phyloP scores from a whole-genome alignment of 257 asterid genomes.

The Ehretia macrophylla region DNA sequence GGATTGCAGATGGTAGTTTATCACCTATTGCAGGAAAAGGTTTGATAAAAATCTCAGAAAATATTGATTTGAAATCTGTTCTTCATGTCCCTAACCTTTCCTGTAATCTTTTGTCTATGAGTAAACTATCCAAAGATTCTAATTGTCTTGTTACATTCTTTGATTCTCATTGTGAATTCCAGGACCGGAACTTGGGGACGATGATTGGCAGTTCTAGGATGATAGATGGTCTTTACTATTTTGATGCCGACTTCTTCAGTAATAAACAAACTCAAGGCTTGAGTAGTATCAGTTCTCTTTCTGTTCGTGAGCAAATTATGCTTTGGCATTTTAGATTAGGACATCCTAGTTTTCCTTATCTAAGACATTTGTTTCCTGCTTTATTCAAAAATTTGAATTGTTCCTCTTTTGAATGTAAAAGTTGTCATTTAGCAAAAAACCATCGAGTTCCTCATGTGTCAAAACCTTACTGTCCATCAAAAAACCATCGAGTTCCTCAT shows the following conservation, averaged over 20 bases:
- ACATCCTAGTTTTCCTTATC: constrained; percentile 13
- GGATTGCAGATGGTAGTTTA: neutral
- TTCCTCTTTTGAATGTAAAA: constrained; percentile 9
- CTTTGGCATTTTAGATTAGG: constrained; percentile 3
- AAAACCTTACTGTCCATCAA: neutral
- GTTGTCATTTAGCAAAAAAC: neutral
- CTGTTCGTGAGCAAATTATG: neutral
- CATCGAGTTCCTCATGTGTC: neutral
- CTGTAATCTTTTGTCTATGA: neutral
- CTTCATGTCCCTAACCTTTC: neutral
- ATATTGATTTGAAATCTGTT: neutral
- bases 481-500: neutral
- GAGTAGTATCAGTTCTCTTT: neutral
- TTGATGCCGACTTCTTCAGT: neutral
- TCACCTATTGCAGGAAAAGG: neutral
- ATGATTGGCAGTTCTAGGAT: constrained; percentile 8
- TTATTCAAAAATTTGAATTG: constrained; percentile 2
- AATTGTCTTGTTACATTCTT: neutral
- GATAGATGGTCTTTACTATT: neutral
- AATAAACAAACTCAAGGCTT: neutral
- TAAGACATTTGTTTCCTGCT: neutral
- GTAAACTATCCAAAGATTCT: neutral
- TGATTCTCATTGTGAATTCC: neutral
- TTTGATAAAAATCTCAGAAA: neutral
- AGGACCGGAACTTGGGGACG: neutral